Conservation (phyloP, 352 stramenopile species). For the Globisporangium solare region DNA sequence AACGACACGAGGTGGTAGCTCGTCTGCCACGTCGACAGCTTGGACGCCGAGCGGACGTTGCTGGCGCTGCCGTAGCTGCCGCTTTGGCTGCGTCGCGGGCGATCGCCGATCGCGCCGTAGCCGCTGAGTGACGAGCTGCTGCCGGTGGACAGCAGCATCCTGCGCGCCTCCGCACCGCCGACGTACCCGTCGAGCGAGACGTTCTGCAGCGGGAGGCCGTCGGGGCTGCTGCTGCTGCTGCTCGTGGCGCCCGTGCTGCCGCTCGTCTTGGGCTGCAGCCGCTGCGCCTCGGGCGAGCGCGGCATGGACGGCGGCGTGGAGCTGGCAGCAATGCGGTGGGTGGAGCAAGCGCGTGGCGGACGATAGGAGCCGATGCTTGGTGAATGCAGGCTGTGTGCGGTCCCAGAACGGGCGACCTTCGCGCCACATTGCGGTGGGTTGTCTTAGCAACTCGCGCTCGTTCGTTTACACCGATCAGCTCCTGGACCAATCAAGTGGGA, state of each 20-base stretch:
- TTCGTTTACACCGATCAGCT: constrained; percentile 17
- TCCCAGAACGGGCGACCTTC: not conserved
- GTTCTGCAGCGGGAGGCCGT: constrained; percentile 9
- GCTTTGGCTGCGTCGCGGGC: constrained; percentile 14
- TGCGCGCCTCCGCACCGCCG: not conserved
- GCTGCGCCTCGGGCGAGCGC: constrained; percentile 13
- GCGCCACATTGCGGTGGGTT: not conserved
- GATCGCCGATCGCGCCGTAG: constrained; percentile 16
- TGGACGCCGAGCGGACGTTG: constrained; percentile 13
- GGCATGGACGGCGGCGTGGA: not conserved
- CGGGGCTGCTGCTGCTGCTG: not conserved
- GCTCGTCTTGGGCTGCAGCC: constrained; percentile 1
- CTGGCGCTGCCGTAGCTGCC: constrained; percentile 24
- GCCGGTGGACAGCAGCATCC: constrained; percentile 18
- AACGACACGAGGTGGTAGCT: constrained; percentile 72
- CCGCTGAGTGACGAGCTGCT: constrained; percentile 31
- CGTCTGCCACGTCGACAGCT: constrained; percentile 57
- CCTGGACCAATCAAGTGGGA: constrained; percentile 4
- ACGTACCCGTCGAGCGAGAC: constrained; percentile 4
- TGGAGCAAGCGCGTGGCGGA: not conserved
- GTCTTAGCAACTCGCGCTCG: constrained; percentile 8
- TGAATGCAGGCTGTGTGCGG: not conserved
- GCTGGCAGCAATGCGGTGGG: not conserved
- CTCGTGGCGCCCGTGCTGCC: not conserved
- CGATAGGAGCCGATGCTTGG: not conserved